Evolutionary conservation across 805 yeast species (phyloP), one percentile per base, ranked within the genome.

Genomic region (Starmerella apicola): DNA sequence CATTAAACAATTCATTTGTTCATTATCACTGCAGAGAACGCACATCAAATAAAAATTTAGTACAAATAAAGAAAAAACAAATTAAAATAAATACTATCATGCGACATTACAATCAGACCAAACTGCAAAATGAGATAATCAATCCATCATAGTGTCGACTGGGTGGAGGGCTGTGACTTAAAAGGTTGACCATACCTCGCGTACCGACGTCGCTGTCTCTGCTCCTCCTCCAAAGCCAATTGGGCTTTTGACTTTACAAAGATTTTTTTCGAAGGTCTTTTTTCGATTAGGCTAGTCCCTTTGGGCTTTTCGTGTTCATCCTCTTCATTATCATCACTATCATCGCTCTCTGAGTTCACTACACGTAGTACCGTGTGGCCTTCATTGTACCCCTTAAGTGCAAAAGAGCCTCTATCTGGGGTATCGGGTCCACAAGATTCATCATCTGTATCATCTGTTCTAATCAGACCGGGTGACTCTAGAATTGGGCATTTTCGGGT

Each of bases 191-290:
- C 51, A 23, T 48, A 48, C 10, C 51, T 37, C 17, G 46, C 43
- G 25, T 48, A 48, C 24, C 51, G 41, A 10, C 30, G 38, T 9
- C 46, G 37, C 15, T 35, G 38, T 4, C 37, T 34, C 35, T 26
- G 41, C 24, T 47, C 51, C n/a, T 39, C 46, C 32, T 50, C 50
- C 24, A 43, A 49, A 7, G 53, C 53, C 3, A 49, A 36, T 40
- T 38, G 40, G 3, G 53, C 53, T 28, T 50, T 50, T 4, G 49
- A 43, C 24, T 51, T 51, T 15, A 50, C 49, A 21, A 42, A 41
- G 32, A 27, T 40, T 33, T 38, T 37, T 21, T 27, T 26, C 4
- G 37, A 28, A 8, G 32, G 32, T n/a, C n/a, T n/a, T n/a, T n/a
- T n/a, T n/a, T n/a, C n/a, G n/a, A n/a, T n/a, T n/a, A n/a, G n/a